phyloP scores from a whole-genome alignment of 805 yeast genomes.

The Diddensiella transvaalensis region DNA sequence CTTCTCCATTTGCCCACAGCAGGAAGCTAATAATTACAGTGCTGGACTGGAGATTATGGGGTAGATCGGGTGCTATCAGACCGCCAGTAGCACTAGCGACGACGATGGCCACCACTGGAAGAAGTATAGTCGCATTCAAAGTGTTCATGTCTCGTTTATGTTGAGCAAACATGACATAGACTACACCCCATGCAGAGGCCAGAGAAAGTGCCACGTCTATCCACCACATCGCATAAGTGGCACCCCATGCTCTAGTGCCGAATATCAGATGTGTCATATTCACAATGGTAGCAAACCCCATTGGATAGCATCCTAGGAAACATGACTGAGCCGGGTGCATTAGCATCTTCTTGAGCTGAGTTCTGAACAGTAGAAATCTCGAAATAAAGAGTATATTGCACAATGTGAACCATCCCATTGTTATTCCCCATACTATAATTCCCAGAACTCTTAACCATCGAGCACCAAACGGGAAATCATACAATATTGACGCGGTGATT shows the following conservation, averaged over 20 bases:
- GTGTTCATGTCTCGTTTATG: conserved; percentile 33
- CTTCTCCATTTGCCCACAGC: conserved; percentile 67
- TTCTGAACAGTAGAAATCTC: conserved; percentile 39
- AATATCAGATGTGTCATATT: conserved; percentile 51
- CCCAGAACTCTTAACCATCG: conserved; percentile 58
- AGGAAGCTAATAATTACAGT: conserved; percentile 53
- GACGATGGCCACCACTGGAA: conserved; percentile 78
- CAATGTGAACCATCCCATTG: conserved; percentile 43
- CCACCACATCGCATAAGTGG: conserved; percentile 73
- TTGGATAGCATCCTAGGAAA: conserved; percentile 73
- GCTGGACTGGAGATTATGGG: conserved; percentile 45
- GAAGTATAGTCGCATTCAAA: conserved; percentile 55
- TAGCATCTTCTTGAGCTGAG: conserved; percentile 32
- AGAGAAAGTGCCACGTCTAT: conserved; percentile 53
- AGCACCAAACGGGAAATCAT: conserved; percentile 61
- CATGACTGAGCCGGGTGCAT: conserved; percentile 47
- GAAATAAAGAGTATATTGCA: conserved; percentile 42
- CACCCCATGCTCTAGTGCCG: conserved; percentile 41
- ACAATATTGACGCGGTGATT: conserved; percentile 58
- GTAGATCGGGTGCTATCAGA: conserved; percentile 44
- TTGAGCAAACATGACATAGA: conserved; percentile 47
- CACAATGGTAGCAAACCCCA: conserved; percentile 71
- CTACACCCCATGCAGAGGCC: conserved; percentile 56
- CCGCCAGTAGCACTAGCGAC: conserved; percentile 75
- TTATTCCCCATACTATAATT: conserved; percentile 58